Evolutionary conservation across 805 yeast species (phyloP), one percentile per base, ranked within the genome.

Genomic region (Priceomyces carsonii): DNA sequence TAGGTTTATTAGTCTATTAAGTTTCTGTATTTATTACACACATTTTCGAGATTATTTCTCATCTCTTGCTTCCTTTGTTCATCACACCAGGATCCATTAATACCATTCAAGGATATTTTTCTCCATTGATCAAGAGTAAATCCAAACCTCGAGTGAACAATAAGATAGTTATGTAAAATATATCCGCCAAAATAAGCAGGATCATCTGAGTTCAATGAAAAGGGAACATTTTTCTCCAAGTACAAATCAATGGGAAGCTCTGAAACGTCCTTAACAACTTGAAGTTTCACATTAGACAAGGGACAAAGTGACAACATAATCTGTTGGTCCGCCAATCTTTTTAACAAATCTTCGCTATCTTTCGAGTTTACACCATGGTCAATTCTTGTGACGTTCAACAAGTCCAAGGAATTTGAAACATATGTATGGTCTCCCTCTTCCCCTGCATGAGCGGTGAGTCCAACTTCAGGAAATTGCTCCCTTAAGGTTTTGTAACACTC

Each of bases 401-500:
- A 38, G 48, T 82, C 81, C 42, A 85, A 61, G 2, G 93, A 64
- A 35, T 69, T 71, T 7, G 62, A 39, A 18, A 85, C 85, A 46
- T 67, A 84, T n/a, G 77, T 72, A 26, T 87, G 79, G 44, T 82
- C 86, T 35, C 91, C 95, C 65, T 86, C 95, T 61, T 86, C 95
- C 50, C 95, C 95, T 2, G 93, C 95, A 52, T 86, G 95, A 2
- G 95, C 91, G 23, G 95, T 86, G 36, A 83, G 67, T 25, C 78
- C 73, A 36, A 81, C 72, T 16, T 74, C 61, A 16, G 82, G 77
- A 50, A 68, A 75, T 26, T 66, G 53, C 16, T 66, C 61, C 36
- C 65, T 67, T 6, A 84, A 72, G 14, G 55, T 50, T 7, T 59
- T 47, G 55, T 80, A 86, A 55, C 88, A 80, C 32, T 82, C 85